Conservation (phyloP, 2,329 filamentous ascomycete genomes). For the Alternaria sp. region DNA sequence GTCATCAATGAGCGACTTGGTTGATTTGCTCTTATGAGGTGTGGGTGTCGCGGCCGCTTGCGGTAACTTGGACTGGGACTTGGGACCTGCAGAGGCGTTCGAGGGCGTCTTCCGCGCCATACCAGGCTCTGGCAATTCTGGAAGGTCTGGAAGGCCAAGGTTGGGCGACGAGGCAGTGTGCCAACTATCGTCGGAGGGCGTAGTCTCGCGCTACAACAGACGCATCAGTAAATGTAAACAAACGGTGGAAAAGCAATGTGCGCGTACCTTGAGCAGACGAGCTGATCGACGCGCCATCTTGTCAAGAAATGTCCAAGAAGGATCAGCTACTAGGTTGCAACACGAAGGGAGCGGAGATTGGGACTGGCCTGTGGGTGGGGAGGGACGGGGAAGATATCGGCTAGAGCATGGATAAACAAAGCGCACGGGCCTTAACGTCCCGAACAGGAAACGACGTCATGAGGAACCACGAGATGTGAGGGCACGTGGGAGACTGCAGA, state of each 20-base stretch:
- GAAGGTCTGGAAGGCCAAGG: slow-evolving; percentile 29
- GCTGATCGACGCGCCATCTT: slow-evolving; percentile 48
- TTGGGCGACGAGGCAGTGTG: slow-evolving; percentile 34
- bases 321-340: background rate
- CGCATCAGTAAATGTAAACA: slow-evolving; percentile 40
- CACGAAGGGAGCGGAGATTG: slow-evolving; percentile 22
- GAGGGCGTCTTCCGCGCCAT: slow-evolving; percentile 28
- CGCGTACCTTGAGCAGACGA: slow-evolving; percentile 44
- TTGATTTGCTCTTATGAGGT: slow-evolving; percentile 55
- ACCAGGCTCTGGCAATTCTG: slow-evolving; percentile 23
- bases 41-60: slow-evolving; percentile 36
- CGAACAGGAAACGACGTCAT: slow-evolving; percentile 17
- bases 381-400: slow-evolving; percentile 16
- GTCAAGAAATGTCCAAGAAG: slow-evolving; percentile 13
- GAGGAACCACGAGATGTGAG: background rate
- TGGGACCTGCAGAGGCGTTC: slow-evolving; percentile 22
- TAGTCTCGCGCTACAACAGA: slow-evolving; percentile 33
- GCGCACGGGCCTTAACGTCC: slow-evolving; percentile 16
- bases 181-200: slow-evolving; percentile 34
- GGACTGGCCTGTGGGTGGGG: slow-evolving; percentile 35
- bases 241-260: slow-evolving; percentile 9
- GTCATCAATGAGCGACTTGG: slow-evolving; percentile 25
- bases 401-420: slow-evolving; percentile 28
- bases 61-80: slow-evolving; percentile 33
- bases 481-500: background rate